Evolutionary conservation across 2,329 filamentous ascomycete species (phyloP).

Genomic region (Endoconidiophora laricicola): DNA sequence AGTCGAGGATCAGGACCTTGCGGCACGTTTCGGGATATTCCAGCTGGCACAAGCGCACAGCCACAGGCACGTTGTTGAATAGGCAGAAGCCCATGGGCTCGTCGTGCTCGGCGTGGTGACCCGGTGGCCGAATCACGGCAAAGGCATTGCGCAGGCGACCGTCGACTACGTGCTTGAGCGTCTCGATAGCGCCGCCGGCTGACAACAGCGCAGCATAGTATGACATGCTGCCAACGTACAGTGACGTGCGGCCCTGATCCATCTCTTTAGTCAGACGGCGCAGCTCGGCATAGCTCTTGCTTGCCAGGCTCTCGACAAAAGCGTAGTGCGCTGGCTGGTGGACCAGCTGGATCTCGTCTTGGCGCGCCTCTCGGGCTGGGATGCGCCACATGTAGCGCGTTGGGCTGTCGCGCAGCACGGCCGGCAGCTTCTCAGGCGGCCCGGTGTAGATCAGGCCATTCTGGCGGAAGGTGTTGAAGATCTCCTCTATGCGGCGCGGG

Average conservation of each 20-base stretch:
- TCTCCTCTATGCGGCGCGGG: slow-evolving; percentile 77
- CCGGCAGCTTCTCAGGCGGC: slow-evolving; percentile 34
- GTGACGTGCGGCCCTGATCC: slow-evolving; percentile 52
- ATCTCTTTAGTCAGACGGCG: slow-evolving; percentile 45
- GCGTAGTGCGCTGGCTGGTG: slow-evolving; percentile 63
- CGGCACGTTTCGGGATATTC: slow-evolving; percentile 67
- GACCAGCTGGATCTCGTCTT: slow-evolving; percentile 63
- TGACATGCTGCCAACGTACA: slow-evolving; percentile 71
- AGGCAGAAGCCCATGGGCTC: slow-evolving; percentile 87
- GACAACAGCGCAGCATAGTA: slow-evolving; percentile 69
- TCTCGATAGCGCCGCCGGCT: slow-evolving; percentile 87
- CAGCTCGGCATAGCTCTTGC: slow-evolving; percentile 45
- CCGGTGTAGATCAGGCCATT: slow-evolving; percentile 59
- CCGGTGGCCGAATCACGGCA: slow-evolving; percentile 84
- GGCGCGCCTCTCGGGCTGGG: slow-evolving; percentile 56
- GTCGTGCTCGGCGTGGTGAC: slow-evolving; percentile 82
- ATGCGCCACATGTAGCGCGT: slow-evolving; percentile 61
- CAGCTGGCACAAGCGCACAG: slow-evolving; percentile 69
- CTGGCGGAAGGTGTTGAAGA: slow-evolving; percentile 75
- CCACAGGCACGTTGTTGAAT: slow-evolving; percentile 94
- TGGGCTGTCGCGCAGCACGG: slow-evolving; percentile 35
- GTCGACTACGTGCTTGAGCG: slow-evolving; percentile 74
- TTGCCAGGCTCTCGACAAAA: slow-evolving; percentile 50
- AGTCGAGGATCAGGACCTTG: slow-evolving; percentile 86
- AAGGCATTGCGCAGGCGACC: slow-evolving; percentile 85